Percentiles rank a stretch among this genome's conserved stretches.
These are phyloP conservation scores for Globisporangium alternatum DNA, from an alignment of 352 stramenopile species.

Conservation along the genomic window DNA sequence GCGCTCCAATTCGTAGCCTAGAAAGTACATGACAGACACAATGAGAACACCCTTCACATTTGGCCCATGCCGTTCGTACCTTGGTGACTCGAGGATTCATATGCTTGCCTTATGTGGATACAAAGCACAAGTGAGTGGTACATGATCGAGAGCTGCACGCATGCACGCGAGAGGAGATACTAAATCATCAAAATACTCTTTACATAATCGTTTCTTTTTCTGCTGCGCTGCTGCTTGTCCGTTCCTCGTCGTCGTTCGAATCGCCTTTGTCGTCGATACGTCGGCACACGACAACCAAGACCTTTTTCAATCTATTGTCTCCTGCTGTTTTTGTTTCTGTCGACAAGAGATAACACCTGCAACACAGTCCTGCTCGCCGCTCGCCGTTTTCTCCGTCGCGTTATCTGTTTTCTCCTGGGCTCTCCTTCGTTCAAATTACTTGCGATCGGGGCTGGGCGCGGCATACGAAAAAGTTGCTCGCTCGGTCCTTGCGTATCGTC, in stretches of 20 bases:
- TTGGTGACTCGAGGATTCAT: neutral
- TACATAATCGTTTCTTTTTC: constrained; percentile 14
- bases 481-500: neutral
- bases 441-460: constrained; percentile 4
- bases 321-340: constrained; percentile 3
- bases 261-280: neutral
- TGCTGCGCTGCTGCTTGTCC: neutral
- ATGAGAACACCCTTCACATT: neutral
- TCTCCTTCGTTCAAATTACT: constrained; percentile 13
- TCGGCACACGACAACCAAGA: constrained; percentile 6
- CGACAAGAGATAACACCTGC: constrained; percentile 2
- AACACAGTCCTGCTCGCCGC: neutral
- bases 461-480: constrained; percentile 1
- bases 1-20: neutral
- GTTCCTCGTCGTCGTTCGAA: neutral
- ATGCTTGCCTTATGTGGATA: neutral
- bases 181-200: constrained; percentile 17
- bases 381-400: neutral
- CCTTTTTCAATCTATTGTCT: constrained; percentile 15
- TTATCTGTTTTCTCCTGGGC: constrained; percentile 1
- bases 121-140: neutral
- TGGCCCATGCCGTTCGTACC: neutral
- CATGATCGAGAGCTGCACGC: neutral
- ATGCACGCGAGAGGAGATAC: neutral
- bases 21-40: neutral